Evolutionary conservation across 2,329 filamentous ascomycete species (phyloP), one percentile per base, ranked within the genome.

Genomic region (Penicillium psychrosexuale): DNA sequence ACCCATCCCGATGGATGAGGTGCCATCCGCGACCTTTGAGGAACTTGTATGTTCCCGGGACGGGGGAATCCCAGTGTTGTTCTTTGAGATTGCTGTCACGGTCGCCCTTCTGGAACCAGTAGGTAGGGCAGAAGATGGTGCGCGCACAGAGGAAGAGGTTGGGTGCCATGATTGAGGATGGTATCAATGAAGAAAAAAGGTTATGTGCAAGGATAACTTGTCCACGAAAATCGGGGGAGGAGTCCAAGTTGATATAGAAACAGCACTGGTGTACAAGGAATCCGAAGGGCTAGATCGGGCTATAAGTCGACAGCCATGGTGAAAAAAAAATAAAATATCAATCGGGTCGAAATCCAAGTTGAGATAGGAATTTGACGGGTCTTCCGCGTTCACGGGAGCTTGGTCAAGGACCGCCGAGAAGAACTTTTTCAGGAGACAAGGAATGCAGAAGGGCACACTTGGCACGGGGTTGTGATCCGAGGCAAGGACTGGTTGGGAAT

Each of bases 131-230:
- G 66, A 79, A 77, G 42, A 77, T 67, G 48, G 72, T 75, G 52
- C 78, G 77, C n/a, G 77, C 72, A 47, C 76, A 78, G 64, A 80
- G 63, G 52, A 79, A 78, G 46, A 80, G 74, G 62, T 81, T 81
- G 58, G 78, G 78, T 39, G 78, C 75, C 78, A 81, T 81, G 56
- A 52, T 61, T 44, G 45, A 45, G 42, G 47, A 42, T 52, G 47
- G 55, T 49, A 51, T 49, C 52, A 53, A 24, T 24, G 22, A 24
- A 24, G 34, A 40, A 36, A 27, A 44, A 39, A 24, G 19, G 36
- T 33, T 47, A 42, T 34, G 28, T 44, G 34, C 6, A 31, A 38
- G 8, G 15, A 43, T 27, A 33, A 34, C 19, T 51, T 36, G 49
- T 31, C 17, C 24, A 6, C 24, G 17, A 51, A 51, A 40, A 34